A percentile compares a stretch with the other conserved stretches of the same genome.
Evolutionary conservation across 1,284 basidiomycete species (phyloP).

Genomic region (Sphaerobolus stellatus): DNA sequence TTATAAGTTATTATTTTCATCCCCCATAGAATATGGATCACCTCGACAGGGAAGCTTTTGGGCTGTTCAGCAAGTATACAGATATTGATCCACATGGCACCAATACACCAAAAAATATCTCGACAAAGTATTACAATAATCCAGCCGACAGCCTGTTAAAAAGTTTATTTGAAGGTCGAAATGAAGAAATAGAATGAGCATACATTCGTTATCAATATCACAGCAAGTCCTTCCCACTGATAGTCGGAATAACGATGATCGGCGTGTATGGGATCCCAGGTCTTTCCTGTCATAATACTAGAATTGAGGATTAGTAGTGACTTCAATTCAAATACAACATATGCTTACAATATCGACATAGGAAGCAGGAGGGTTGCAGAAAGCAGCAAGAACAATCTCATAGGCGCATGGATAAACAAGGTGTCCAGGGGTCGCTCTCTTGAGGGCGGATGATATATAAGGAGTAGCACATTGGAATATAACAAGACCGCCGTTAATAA

Average conservation of each 20-base stretch:
- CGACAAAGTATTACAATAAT: slow-evolving; percentile 46
- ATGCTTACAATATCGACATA: slow-evolving; percentile 48
- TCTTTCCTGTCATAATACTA: slow-evolving; percentile 55
- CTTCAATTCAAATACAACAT: slow-evolving; percentile 18
- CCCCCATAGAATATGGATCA: slow-evolving; percentile 24
- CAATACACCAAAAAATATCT: slow-evolving; percentile 71
- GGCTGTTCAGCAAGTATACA: slow-evolving; percentile 60
- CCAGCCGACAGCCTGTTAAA: slow-evolving; percentile 33
- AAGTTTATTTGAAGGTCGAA: background rate
- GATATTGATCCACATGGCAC: slow-evolving; percentile 67
- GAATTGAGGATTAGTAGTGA: background rate
- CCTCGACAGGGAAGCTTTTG: slow-evolving; percentile 61
- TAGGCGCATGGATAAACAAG: slow-evolving; percentile 69
- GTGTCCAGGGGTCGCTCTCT: slow-evolving; percentile 57
- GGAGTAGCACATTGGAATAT: slow-evolving; percentile 65
- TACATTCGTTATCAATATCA: slow-evolving; percentile 59
- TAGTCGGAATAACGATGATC: slow-evolving; percentile 41
- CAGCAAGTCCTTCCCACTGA: slow-evolving; percentile 60
- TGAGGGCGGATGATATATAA: slow-evolving; percentile 64
- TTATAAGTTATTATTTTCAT: slow-evolving; percentile 21
- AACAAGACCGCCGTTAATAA: slow-evolving; percentile 57
- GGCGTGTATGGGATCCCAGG: slow-evolving; percentile 41
- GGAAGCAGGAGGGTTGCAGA: slow-evolving; percentile 48
- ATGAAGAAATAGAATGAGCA: slow-evolving; percentile 22
- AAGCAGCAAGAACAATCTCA: slow-evolving; percentile 68